Conservation (phyloP, 768 basidiomycete genomes). For the Hortiboletus flavorubellus region DNA sequence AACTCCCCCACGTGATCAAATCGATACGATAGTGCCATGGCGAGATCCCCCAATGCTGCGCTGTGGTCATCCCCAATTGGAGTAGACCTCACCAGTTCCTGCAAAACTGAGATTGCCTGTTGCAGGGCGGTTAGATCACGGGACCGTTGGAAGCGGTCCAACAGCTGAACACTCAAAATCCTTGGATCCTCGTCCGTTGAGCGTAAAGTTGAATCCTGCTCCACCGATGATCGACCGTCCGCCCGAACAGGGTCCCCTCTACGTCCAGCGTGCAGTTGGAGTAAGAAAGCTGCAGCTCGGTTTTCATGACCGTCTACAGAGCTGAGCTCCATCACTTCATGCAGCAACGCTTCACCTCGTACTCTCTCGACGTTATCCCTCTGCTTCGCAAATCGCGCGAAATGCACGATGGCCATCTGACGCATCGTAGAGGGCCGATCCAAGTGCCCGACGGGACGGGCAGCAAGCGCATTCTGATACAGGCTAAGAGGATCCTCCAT, state of each 20-base stretch:
- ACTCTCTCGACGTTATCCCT: not conserved
- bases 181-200: not conserved
- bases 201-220: no score
- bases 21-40: no score
- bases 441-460: no score
- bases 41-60: no score
- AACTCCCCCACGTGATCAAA: not conserved
- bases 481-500: no score
- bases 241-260: not conserved
- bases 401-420: not conserved
- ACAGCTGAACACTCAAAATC: not conserved
- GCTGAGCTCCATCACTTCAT: not conserved
- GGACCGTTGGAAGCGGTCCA: not conserved
- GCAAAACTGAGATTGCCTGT: not conserved
- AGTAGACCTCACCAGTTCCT: not conserved
- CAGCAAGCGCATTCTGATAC: no score
- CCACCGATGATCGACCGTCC: not conserved
- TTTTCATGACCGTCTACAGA: not conserved
- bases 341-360: not conserved
- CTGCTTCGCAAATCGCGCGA: not conserved
- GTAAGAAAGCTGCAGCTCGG: not conserved
- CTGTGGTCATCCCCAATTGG: not conserved
- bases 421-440: no score
- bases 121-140: not conserved
- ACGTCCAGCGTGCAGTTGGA: not conserved